A percentile compares a stretch with the other conserved stretches of the same genome.
Evolutionary conservation across 495 filamentous ascomycete species (phyloP).

Genomic region (Chaetomidium leptoderma): DNA sequence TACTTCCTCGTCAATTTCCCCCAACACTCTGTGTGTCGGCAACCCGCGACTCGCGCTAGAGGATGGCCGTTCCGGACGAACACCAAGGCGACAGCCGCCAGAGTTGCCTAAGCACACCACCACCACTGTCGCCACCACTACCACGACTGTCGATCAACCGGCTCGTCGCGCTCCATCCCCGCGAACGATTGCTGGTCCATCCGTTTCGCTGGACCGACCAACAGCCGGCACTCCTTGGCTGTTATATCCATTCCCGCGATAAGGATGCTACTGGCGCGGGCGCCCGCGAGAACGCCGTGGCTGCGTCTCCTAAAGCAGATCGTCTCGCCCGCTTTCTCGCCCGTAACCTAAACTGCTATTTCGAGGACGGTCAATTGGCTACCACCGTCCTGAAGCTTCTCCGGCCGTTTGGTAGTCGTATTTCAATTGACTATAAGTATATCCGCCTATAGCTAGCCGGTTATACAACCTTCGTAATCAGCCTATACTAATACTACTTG

Average conservation of each 20-base stretch:
- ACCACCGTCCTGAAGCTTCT: neutral
- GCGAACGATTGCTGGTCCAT: conserved; percentile 2
- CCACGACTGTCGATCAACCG: neutral
- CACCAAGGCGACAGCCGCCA: neutral
- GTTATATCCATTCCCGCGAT: neutral
- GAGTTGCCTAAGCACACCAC: neutral
- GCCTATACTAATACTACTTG: neutral
- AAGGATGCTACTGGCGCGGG: neutral
- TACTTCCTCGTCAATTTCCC: too few species aligned
- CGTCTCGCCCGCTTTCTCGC: neutral
- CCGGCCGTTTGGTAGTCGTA: neutral
- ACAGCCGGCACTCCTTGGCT: neutral
- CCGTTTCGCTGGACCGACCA: conserved; percentile 1
- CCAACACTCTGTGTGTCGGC: too few species aligned
- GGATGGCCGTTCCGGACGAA: neutral
- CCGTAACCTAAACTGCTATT: neutral
- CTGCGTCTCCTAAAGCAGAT: neutral
- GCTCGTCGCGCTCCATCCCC: neutral
- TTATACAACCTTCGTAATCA: neutral
- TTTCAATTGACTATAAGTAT: neutral
- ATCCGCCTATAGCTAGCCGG: neutral
- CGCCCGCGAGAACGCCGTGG: neutral
- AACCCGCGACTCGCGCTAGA: neutral
- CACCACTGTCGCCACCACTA: neutral
- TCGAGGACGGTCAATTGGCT: neutral